A percentile compares a stretch with the other conserved stretches of the same genome.
Evolutionary conservation across 495 filamentous ascomycete species (phyloP).

Genomic region (Penicillium malachiteum): DNA sequence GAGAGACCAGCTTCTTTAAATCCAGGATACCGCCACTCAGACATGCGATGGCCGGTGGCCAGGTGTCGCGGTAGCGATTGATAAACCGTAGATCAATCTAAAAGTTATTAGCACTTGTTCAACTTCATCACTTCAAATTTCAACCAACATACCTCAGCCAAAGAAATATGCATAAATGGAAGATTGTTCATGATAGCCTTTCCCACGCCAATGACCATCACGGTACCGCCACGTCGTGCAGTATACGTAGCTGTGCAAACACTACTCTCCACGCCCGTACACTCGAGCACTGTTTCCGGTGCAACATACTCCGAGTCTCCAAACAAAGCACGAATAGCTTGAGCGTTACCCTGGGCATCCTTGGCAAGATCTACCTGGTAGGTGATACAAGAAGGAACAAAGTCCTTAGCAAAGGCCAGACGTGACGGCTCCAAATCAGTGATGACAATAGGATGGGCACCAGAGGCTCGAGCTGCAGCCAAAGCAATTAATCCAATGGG

Average conservation of each 20-base stretch:
- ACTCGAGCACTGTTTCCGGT: constrained; percentile 59
- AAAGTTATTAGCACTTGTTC: background rate
- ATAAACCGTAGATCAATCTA: constrained; percentile 63
- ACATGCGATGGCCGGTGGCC: constrained; percentile 55
- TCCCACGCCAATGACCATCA: constrained; percentile 65
- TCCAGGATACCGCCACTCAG: constrained; percentile 51
- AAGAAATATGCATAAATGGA: constrained; percentile 64
- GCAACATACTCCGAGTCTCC: constrained; percentile 48
- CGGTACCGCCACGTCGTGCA: constrained; percentile 56
- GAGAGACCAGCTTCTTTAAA: constrained; percentile 66
- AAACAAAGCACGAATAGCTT: constrained; percentile 52
- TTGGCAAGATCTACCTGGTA: constrained; percentile 49
- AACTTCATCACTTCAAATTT: background rate
- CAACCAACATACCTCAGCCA: constrained; percentile 44
- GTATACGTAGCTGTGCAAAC: constrained; percentile 55
- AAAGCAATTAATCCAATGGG: constrained; percentile 69
- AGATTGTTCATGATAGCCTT: constrained; percentile 59
- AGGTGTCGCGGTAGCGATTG: constrained; percentile 63
- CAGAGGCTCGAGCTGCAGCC: constrained; percentile 58
- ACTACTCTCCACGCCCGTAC: constrained; percentile 62
- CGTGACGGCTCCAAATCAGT: constrained; percentile 58
- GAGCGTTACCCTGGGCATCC: constrained; percentile 50
- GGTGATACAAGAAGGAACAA: constrained; percentile 54
- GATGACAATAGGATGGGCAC: constrained; percentile 63
- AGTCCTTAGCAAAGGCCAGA: constrained; percentile 57